Percentiles rank a stretch among this genome's conserved stretches.
These are phyloP conservation scores for Colletotrichum navitas DNA, from an alignment of 2,329 filamentous ascomycete species.

Conservation along the genomic window DNA sequence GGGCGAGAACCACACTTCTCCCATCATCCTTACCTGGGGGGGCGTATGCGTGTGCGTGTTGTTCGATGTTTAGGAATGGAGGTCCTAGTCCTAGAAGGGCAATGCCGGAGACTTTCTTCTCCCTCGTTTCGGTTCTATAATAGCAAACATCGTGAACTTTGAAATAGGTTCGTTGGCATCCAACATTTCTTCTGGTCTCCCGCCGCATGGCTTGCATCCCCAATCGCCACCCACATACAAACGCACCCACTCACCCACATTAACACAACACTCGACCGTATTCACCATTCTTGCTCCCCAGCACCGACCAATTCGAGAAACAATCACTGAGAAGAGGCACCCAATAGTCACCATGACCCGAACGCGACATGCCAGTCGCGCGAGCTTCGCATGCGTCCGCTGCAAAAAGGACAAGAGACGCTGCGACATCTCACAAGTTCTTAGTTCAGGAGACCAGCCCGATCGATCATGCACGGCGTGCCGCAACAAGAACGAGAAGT, in stretches of 20 bases:
- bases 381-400: conserved; percentile 36
- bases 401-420: conserved; percentile 40
- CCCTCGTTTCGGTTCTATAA: conserved; percentile 9
- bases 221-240: neutral
- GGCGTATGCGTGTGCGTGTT: neutral
- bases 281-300: neutral
- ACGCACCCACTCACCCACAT: neutral
- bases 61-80: neutral
- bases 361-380: conserved; percentile 37
- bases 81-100: conserved; percentile 24
- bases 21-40: conserved; percentile 20
- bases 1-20: conserved; percentile 10
- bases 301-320: neutral
- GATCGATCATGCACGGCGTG: conserved; percentile 34
- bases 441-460: conserved; percentile 5
- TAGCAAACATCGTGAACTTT: conserved; percentile 22
- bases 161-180: conserved; percentile 2
- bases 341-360: conserved; percentile 14
- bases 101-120: conserved; percentile 15
- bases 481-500: conserved; percentile 38
- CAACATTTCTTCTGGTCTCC: neutral
- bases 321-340: neutral
- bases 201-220: neutral
- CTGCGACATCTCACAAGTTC: conserved; percentile 38
- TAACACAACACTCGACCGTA: neutral